Evolutionary conservation across 164 flowering plant genomes (phyloP), one percentile per base, ranked within the genome.

Genomic region (Macadamia integrifolia): DNA sequence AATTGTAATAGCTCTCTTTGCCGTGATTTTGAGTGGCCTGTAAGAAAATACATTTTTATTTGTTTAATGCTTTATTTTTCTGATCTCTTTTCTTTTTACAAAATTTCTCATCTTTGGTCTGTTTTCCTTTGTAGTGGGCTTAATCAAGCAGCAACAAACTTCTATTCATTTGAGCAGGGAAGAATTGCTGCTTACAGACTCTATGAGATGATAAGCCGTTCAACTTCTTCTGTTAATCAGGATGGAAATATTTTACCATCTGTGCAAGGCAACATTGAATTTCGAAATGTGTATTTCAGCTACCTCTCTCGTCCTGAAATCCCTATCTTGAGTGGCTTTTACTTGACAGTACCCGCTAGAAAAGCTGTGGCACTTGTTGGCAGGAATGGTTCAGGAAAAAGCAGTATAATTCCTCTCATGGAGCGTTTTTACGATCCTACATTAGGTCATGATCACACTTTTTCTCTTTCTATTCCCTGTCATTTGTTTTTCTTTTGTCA

Each of bases 341-440:
- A 83, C 77, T 90, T 93, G 44, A 84, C 92, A 64, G 94, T 93
- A 48, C 97, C 98, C 69, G 97, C 98, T 60, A 88, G 87, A 78
- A 93, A 91, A 77, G 78, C 98, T 66, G 93, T 93, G 68, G 98
- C 98, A 67, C 97, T 93, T 78, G 98, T 93, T 78, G 98, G 98
- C 55, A 85, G 97, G 78, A 93, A 89, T 79, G 98, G 98, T 35
- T 93, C 98, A 64, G 98, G 98, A 63, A 93, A 93, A 75, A 93
- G 98, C 84, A 93, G 98, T 70, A 93, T 93, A 68, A 93, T 93
- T 65, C 98, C 98, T n/a, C 91, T 93, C 55, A 93, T 93, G 98
- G 98, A 93, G 77, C 83, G 98, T 60, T 93, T 93, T 83, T 91
- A 93, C 83, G 98, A 91, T 77, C 98, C 98, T 72, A 92, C 94